These are phyloP conservation scores for Meyerozyma sp. DNA, from an alignment of 1,139 yeast genomes.

Conservation along the genomic window DNA sequence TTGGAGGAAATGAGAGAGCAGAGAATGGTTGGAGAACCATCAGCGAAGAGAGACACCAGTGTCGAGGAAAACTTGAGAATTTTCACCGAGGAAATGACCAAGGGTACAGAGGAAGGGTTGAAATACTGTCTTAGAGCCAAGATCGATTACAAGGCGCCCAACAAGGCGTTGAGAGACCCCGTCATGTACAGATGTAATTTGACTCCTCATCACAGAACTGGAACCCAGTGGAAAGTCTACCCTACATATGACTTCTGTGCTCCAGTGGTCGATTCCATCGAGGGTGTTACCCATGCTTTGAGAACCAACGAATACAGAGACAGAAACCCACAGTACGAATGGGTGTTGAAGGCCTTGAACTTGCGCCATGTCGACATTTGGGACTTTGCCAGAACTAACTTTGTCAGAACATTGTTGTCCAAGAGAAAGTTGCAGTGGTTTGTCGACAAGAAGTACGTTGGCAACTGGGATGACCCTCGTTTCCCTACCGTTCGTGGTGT, in stretches of 20 bases:
- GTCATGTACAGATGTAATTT: constrained; percentile 94
- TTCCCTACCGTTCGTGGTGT: constrained; percentile 99
- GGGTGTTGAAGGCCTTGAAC: constrained; percentile 79
- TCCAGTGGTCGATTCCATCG: constrained; percentile 89
- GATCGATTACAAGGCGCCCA: constrained; percentile 81
- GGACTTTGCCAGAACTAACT: constrained; percentile 97
- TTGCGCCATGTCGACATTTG: constrained; percentile 91
- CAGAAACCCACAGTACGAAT: constrained; percentile 94
- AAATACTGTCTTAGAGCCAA: constrained; percentile 93
- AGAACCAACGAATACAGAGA: constrained; percentile 98
- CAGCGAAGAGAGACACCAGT: constrained; percentile 83
- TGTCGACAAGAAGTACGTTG: constrained; percentile 80
- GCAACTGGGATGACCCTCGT: constrained; percentile 97
- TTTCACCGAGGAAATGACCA: constrained; percentile 85
- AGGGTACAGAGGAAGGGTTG: constrained; percentile 86
- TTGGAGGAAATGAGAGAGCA: constrained; percentile 94
- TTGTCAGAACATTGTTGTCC: constrained; percentile 86
- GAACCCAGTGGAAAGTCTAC: constrained; percentile 85
- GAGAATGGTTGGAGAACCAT: constrained; percentile 93
- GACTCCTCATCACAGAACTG: constrained; percentile 97
- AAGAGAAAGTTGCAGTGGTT: constrained; percentile 98
- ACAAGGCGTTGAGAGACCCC: constrained; percentile 95
- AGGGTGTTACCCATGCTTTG: constrained; percentile 95
- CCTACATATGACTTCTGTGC: constrained; percentile 99
- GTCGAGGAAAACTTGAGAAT: constrained; percentile 85